Evolutionary conservation across 2,329 filamentous ascomycete genomes (phyloP), one percentile per base, ranked within the genome.

Genomic region (Exophiala lecanii-corni): DNA sequence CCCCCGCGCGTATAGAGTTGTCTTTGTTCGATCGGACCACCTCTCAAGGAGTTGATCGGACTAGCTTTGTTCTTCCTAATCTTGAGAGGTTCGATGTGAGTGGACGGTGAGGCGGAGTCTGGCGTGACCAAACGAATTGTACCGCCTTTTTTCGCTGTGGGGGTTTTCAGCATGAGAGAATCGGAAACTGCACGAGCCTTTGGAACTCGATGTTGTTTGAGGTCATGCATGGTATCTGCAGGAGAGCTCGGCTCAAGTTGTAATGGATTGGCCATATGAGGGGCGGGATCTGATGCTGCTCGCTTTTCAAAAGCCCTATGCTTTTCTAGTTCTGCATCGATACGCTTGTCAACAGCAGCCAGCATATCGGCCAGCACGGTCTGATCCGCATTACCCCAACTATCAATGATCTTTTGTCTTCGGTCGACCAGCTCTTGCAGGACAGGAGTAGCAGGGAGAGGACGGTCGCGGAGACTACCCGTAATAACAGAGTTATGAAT

Each of bases 101-200:
- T 59, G 18, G 68, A 64, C 4, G 66, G 68, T 3, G 62, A 67
- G 7, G 70, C 57, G 3, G 74, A 71, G 25, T 73, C 74, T 7
- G 71, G 68, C 19, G 73, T 68, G 2, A 82, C 76, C 50, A 81
- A 63, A 9, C 79, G 70, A 32, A 82, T 76, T 0, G 77, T 81
- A 20, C 66, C 62, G 9, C 54, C 55, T 39, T 65, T 56, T 15
- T 25, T 39, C 48, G 30, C 19, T 34, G 34, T 28, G 20, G 43
- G 43, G 9, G 50, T 48, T 30, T 39, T 38, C 16, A 23, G 30
- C 25, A 45, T 51, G 17, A 54, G 47, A 31, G 58, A 50, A 39
- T 68, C 65, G 12, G 56, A 53, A 7, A 54, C 49, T 45, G 61
- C 66, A 30, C 63, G 62, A 61, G 4, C 36, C 36, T 0, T 5